Evolutionary conservation across 176 grass and related monocot species (phyloP).

Genomic region (Aechmea fasciata): DNA sequence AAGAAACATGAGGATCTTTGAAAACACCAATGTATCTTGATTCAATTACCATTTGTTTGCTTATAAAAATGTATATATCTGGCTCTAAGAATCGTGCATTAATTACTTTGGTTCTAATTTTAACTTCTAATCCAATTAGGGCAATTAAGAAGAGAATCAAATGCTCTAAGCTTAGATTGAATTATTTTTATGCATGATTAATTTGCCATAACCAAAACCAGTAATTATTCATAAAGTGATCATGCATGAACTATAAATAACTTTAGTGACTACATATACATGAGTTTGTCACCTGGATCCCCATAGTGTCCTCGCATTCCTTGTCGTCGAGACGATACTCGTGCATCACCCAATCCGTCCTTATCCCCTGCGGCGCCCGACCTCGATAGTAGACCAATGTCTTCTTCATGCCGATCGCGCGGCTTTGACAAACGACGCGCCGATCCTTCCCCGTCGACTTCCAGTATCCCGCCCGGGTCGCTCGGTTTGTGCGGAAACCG

Average conservation of each 20-base stretch:
- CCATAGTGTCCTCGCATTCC: conserved; percentile 71
- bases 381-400: conserved; percentile 94
- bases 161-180: too few relatives aligned
- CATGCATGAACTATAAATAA: not conserved
- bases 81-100: not conserved
- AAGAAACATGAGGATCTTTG: too few relatives aligned
- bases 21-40: too few relatives aligned
- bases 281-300: conserved; percentile 52
- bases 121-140: not conserved
- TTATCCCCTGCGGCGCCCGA: conserved; percentile 79
- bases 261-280: not conserved
- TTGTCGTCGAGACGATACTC: conserved; percentile 98
- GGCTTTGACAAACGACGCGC: conserved; percentile 46
- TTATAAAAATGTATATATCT: not conserved
- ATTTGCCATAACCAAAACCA: not conserved
- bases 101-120: not conserved
- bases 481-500: conserved; percentile 89
- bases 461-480: conserved; percentile 88
- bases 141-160: too few relatives aligned
- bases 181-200: too few relatives aligned
- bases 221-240: not conserved
- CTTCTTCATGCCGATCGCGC: conserved; percentile 98
- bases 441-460: conserved; percentile 97
- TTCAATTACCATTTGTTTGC: not conserved
- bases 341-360: conserved; percentile 98